These are phyloP conservation scores for Eucalyptus albens DNA, from an alignment of 345 rosid species.

Conservation along the genomic window DNA sequence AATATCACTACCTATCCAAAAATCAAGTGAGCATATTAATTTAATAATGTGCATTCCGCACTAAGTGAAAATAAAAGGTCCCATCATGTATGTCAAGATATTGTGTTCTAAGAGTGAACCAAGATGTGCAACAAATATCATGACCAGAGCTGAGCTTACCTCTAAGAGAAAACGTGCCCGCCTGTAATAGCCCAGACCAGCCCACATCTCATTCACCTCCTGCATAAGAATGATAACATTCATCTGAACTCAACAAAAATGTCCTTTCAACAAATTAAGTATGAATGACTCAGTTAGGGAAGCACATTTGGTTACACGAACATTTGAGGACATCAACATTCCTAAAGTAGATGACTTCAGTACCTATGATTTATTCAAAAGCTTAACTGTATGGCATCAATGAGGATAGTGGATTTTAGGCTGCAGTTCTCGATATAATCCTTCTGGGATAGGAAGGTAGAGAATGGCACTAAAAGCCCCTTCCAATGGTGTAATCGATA, in stretches of 20 bases:
- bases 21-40: background rate
- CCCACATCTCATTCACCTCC: constrained; percentile 99
- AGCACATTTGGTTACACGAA: background rate
- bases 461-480: background rate
- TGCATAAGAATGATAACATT: constrained; percentile 9
- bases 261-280: background rate
- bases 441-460: background rate
- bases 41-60: background rate
- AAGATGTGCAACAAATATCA: background rate
- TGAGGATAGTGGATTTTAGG: background rate
- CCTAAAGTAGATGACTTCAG: background rate
- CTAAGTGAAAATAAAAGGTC: background rate
- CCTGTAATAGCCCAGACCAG: constrained; percentile 90
- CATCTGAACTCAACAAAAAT: background rate
- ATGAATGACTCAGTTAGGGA: background rate
- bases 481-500: background rate
- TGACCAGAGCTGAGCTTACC: constrained; percentile 19
- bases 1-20: background rate
- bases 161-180: constrained; percentile 85
- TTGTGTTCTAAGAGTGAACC: background rate
- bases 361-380: background rate
- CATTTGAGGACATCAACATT: background rate
- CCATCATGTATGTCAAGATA: background rate
- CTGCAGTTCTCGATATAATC: background rate
- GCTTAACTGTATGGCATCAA: background rate